These are phyloP conservation scores for Auriscalpium vulgare DNA, from an alignment of 768 basidiomycete species.

Conservation along the genomic window DNA sequence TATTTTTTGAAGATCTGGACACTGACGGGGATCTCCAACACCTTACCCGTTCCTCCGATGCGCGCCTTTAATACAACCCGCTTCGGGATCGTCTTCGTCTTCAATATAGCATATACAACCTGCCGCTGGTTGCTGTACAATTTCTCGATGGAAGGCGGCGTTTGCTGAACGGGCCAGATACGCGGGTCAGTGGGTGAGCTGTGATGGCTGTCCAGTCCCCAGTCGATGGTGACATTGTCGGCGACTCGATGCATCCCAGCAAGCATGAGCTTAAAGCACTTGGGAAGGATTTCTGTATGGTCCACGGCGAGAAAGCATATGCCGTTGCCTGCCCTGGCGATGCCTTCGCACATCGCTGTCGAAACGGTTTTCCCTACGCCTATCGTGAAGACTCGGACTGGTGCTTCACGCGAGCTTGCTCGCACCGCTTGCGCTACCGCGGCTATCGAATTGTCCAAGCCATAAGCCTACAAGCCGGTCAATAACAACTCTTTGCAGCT, in stretches of 20 bases:
- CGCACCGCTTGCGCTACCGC: constrained; percentile 26
- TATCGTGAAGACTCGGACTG: constrained; percentile 46
- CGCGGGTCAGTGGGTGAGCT: background rate
- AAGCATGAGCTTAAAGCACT: constrained; percentile 41
- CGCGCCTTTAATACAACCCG: constrained; percentile 22
- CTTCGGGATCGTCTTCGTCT: constrained; percentile 17
- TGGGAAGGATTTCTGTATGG: constrained; percentile 38
- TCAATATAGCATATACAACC: constrained; percentile 26
- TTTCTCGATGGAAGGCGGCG: constrained; percentile 22
- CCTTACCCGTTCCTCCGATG: constrained; percentile 18
- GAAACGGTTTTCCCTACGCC: constrained; percentile 49
- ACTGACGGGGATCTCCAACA: constrained; percentile 13
- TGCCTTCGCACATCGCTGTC: constrained; percentile 40
- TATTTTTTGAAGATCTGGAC: constrained; percentile 21
- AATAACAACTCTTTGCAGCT: background rate
- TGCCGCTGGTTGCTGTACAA: constrained; percentile 29
- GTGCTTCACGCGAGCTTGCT: constrained; percentile 21
- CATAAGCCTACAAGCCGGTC: constrained; percentile 2
- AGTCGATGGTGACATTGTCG: constrained; percentile 40
- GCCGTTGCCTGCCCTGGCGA: constrained; percentile 50
- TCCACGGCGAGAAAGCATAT: constrained; percentile 37
- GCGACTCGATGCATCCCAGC: constrained; percentile 43
- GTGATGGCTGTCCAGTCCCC: constrained; percentile 22
- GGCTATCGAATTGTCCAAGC: constrained; percentile 14
- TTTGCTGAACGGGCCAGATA: constrained; percentile 21